Conservation (phyloP, 805 yeast genomes). For the Blastobotrys mokoenaii region DNA sequence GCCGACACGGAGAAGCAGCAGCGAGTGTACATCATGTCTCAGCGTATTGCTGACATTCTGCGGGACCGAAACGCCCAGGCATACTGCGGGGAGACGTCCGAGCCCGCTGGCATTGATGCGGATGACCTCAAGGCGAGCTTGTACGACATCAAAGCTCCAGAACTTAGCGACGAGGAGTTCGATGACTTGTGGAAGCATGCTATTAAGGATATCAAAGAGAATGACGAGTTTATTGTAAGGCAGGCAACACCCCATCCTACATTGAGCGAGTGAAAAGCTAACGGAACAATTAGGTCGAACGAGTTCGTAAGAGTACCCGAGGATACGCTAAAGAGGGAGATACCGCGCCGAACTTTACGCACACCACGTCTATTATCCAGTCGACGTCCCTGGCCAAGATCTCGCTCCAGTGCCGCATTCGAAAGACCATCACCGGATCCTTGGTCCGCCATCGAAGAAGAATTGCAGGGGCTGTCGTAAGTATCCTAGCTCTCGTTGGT, state of each 20-base stretch:
- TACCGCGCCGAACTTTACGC: slow-evolving; percentile 7
- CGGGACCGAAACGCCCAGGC: slow-evolving; percentile 59
- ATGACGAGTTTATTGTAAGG: slow-evolving; percentile 22
- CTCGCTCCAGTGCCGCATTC: slow-evolving; percentile 17
- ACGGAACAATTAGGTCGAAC: slow-evolving; percentile 8
- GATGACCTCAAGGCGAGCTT: slow-evolving; percentile 22
- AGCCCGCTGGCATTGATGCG: slow-evolving; percentile 30
- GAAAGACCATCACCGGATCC: slow-evolving; percentile 10
- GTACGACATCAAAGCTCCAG: slow-evolving; percentile 17
- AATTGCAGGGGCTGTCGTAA: slow-evolving; percentile 5
- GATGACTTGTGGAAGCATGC: slow-evolving; percentile 67
- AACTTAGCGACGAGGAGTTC: slow-evolving; percentile 46
- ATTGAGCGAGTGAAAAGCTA: background rate
- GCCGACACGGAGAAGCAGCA: slow-evolving; percentile 68
- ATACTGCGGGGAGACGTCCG: slow-evolving; percentile 38
- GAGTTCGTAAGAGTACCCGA: slow-evolving; percentile 13
- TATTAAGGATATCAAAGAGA: slow-evolving; percentile 52
- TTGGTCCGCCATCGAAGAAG: slow-evolving; percentile 16
- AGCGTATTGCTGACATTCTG: slow-evolving; percentile 57
- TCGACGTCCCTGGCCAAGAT: slow-evolving; percentile 18
- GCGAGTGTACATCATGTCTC: slow-evolving; percentile 52
- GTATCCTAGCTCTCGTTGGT: slow-evolving; percentile 1
- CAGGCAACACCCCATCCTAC: slow-evolving; percentile 2
- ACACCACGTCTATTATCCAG: slow-evolving; percentile 15
- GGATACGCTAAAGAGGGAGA: slow-evolving; percentile 15